Base-by-base conservation (phyloP, 805 yeast genomes). In the Zygoascus flipseniorum region DNA sequence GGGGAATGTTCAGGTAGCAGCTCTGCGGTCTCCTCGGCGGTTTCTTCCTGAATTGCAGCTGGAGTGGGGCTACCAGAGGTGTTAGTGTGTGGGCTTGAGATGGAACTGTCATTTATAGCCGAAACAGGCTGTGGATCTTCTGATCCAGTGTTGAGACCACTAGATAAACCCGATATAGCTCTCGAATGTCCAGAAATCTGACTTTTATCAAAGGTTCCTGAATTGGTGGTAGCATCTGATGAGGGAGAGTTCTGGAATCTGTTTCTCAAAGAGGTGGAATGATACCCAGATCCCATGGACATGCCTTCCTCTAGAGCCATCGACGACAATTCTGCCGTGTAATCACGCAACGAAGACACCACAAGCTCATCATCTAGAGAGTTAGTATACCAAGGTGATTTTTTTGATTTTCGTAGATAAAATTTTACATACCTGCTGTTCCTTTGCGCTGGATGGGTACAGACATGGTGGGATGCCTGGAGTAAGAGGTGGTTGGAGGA, bases 221-320 rank as follows among this genome's bases (percentile, higher is more conserved):
- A 43, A 13, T 31, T 50, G 13, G 35, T 19, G 10, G 47, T 26
- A 23, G 35, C 10, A 42, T 42, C 45, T 18, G 45, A 18, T 10
- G 26, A 11, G 5, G 26, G 26, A 42, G 26, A 18, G 14, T 44
- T 19, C 31, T 26, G 18, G 31, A 44, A 14, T 44, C 47, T 6
- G 16, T 31, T 31, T 46, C 14, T 16, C 18, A 44, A 26, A 31
- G 23, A 20, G 23, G 53, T 11, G 11, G 31, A n/a, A 31, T 28
- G 9, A 31, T n/a, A 11, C 20, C 31, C 20, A 9, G 37, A 26
- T 5, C 20, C 41, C 13, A 46, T 8, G 18, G 37, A 26, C 56
- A 58, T 55, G 14, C 57, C 58, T 28, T 57, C 59, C 47, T 56
- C 59, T 39, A 59, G 47, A 5, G 62, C 62, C 54, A 57, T 47